Base-by-base conservation (phyloP, 2,329 filamentous ascomycete genomes). In the Teratosphaeria epicoccoides region DNA sequence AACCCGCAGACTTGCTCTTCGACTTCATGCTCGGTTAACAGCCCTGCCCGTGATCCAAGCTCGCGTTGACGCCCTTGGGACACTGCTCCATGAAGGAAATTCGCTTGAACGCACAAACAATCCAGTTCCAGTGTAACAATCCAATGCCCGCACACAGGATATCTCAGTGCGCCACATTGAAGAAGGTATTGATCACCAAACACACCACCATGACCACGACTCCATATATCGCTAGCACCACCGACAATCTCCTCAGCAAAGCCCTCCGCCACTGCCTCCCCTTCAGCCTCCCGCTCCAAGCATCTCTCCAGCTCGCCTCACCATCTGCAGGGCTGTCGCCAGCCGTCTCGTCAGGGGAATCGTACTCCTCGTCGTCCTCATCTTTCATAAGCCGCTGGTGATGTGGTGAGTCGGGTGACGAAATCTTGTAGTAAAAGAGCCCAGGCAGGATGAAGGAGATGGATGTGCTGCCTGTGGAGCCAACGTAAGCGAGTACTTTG, bases 351-450 rank as follows among this genome's bases (percentile, higher is more conserved):
- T 24, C 25, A 9, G 44, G 44, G 24, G 17, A 24, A 4, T 49
- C 47, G 22, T 79, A 76, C n/a, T 83, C 82, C 57, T 91, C 87
- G 61, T 97, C 93, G 61, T 97, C 93, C 59, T 96, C 88, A 63
- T 93, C 89, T 68, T 97, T 97, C 56, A 88, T 75, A 9, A 97
- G 74, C 12, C 85, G 81, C 66, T 95, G 91, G 61, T 96, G 89
- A 56, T 91, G 82, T 24, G 84, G 79, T 44, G 87, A 91, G 51
- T 95, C 85, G 0, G 93, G 93, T 23, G 88, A 83, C 11, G 88
- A 94, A 54, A 98, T 97, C 71, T 97, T 97, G 73, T 97, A 98
- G 70, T 97, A 98, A 69, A 98, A 98, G 3, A 98, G 72, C 0
- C 93, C 93, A 0, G 93, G 93, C 0, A 98, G 77, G 58, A 98